Conservation (phyloP, 78 protist genomes). For the Guillardia theta region DNA sequence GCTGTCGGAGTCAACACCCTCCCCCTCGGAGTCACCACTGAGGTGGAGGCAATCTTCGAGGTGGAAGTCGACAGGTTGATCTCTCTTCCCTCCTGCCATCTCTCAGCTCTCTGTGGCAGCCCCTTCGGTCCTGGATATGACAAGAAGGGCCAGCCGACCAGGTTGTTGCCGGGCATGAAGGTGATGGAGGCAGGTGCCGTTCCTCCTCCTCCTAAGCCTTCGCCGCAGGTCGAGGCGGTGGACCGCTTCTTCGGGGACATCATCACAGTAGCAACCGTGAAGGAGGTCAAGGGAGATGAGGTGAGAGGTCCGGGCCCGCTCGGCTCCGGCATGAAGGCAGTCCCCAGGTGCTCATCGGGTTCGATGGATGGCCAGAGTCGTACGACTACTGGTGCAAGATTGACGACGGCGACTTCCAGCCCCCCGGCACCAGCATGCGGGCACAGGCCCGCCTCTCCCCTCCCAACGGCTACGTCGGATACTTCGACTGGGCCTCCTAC, state of each 20-base stretch:
- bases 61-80: background rate
- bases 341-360: background rate
- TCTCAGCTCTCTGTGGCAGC: background rate
- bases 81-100: background rate
- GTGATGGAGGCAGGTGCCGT: background rate
- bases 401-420: conserved; percentile 31
- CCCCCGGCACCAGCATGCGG: conserved; percentile 23
- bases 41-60: conserved; percentile 31
- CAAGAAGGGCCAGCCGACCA: background rate
- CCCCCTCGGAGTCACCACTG: background rate
- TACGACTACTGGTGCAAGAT: background rate
- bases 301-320: background rate
- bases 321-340: background rate
- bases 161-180: background rate
- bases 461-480: conserved; percentile 20
- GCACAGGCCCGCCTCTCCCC: background rate
- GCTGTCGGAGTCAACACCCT: background rate
- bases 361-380: background rate
- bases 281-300: background rate
- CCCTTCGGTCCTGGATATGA: background rate
- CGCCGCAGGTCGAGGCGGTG: conserved; percentile 3
- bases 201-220: no score
- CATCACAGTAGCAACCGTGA: conserved; percentile 27
- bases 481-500: conserved; percentile 32
- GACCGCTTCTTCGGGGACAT: conserved; percentile 4